Evolutionary conservation across 179 eudicot genomes (phyloP).

Genomic region (Carnegiea gigantea): DNA sequence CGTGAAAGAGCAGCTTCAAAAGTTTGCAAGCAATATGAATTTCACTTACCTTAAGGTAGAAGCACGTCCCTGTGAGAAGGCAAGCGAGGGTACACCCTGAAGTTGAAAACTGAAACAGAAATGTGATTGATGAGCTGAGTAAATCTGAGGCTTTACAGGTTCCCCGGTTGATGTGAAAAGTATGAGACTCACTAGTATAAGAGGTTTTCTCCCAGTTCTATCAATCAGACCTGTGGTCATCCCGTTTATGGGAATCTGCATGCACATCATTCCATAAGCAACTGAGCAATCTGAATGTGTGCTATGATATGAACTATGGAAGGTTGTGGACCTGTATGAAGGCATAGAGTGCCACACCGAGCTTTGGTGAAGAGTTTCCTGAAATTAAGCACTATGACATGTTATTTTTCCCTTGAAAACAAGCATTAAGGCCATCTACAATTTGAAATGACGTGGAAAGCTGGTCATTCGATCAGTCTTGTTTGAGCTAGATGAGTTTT

Average conservation of each 20-base stretch:
- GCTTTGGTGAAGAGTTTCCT: constrained; percentile 14
- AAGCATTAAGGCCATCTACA: too few relatives aligned
- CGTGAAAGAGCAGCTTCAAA: too few relatives aligned
- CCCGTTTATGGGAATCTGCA: constrained; percentile 11
- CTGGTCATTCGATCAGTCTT: too few relatives aligned
- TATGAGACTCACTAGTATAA: constrained; percentile 8
- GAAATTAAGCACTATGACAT: neutral
- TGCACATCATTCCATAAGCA: constrained; percentile 1
- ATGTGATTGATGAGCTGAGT: neutral
- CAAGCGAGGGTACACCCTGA: constrained; percentile 26
- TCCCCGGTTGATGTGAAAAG: too few relatives aligned
- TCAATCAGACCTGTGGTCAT: constrained; percentile 6
- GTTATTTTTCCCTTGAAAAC: neutral
- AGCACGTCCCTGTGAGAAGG: constrained; percentile 24
- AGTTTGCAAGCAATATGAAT: too few relatives aligned
- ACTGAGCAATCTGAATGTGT: neutral
- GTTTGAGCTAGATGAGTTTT: neutral
- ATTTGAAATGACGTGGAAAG: too few relatives aligned
- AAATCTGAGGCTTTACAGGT: too few relatives aligned
- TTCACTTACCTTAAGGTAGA: constrained; percentile 22
- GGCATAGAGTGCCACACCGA: constrained; percentile 20
- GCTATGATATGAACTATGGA: neutral
- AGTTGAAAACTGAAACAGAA: constrained; percentile 23
- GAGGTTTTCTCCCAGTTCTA: constrained; percentile 21
- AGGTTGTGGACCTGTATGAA: constrained; percentile 16